Evolutionary conservation across 192 early-diverging fungal species (phyloP), one percentile per base, ranked within the genome.

Genomic region (Funneliformis mosseae): DNA sequence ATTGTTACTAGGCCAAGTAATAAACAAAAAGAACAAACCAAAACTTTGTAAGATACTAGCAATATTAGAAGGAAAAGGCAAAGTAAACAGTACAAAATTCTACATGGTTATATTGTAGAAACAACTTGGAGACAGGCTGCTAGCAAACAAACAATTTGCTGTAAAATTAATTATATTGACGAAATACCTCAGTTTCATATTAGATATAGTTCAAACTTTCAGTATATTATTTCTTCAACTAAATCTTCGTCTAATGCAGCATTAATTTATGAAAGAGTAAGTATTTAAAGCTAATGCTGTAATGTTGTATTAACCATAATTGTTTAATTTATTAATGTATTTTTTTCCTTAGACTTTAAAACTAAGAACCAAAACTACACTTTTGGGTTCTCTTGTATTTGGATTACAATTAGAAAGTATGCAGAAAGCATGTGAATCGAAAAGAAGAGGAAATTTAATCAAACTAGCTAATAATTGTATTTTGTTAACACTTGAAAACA

Each of bases 401-500:
- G 16, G 14, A 16, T 42, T 69, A 18, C 16, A 69, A 42, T 69
- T 69, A 69, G 6, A 42, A 5, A 69, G 67, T 69, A 16, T 42
- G 18, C 33, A 69, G 42, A 69, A 69, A 16, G 59, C 59, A 60
- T n/a, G 10, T 61, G 5, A 61, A 61, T 8, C 5, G 14, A 61
- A 16, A 61, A 69, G n/a, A n/a, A 68, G n/a, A 42, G 39, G 21
- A 42, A 39, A 69, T 42, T 42, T 69, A 21, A 69, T 69, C 16
- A 69, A 69, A 69, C 67, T 38, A 69, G 67, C 39, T 21, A 42
- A 6, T 69, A 69, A 69, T 69, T 69, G 16, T 69, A 42, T 27
- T 42, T 42, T 6, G 43, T 69, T 16, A 72, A 48, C 42, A 48
- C 69, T 72, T 72, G 69, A 72, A 25, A 72, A 72, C 3, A 42